Conservation (phyloP, 331 rosid genomes). For the Saraca asoca region DNA sequence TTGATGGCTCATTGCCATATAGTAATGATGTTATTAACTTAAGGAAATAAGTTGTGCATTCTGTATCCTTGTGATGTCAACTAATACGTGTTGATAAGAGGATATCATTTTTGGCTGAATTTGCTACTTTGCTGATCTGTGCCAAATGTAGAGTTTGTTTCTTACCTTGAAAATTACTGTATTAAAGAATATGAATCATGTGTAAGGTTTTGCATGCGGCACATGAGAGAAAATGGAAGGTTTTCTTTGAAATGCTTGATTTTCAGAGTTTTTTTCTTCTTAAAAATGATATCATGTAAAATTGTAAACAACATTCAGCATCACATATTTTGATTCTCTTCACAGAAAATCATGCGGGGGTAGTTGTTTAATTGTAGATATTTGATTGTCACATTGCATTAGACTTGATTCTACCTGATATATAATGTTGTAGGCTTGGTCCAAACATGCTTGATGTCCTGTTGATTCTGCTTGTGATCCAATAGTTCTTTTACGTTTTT, state of each 20-base stretch:
- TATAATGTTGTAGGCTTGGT: no score
- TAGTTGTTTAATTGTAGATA: background rate
- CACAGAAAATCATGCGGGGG: background rate
- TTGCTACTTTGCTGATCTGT: background rate
- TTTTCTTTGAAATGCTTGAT: background rate
- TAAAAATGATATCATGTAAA: background rate
- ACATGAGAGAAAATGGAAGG: background rate
- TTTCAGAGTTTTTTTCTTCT: background rate
- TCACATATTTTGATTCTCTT: background rate
- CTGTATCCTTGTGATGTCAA: no score
- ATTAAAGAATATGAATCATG: no score
- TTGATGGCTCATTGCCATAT: no score
- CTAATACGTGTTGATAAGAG: no score
- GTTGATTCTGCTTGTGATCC: background rate
- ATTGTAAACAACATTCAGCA: background rate
- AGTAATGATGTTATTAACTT: no score
- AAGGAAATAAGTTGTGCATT: no score
- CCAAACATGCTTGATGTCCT: background rate
- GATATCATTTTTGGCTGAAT: background rate
- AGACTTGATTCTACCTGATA: background rate
- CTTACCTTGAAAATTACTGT: background rate
- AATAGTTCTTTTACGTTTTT: background rate
- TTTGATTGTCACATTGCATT: background rate
- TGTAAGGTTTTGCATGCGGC: no score
- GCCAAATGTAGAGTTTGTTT: background rate